Percentiles rank a stretch among this genome's conserved stretches.
phyloP scores from a whole-genome alignment of 768 basidiomycete genomes.

The Rhizopogon rudus region DNA sequence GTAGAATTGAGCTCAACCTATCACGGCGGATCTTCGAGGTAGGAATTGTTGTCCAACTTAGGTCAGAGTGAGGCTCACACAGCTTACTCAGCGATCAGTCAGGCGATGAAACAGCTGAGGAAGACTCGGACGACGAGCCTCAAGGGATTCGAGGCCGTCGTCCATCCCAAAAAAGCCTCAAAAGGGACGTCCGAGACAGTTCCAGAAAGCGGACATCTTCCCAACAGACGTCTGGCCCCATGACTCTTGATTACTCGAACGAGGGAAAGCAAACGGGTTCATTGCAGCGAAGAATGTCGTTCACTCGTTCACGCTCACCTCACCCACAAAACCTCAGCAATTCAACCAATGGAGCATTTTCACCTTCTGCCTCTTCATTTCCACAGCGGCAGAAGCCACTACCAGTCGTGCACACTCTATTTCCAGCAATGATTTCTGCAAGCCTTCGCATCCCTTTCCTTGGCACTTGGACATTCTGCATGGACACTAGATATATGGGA shows the following conservation, averaged over 20 bases:
- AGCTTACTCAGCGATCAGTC: conserved; percentile 40
- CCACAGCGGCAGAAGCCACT: conserved; percentile 36
- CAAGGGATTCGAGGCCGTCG: conserved; percentile 40
- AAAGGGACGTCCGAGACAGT: conserved; percentile 19
- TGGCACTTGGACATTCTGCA: conserved; percentile 42
- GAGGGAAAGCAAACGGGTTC: conserved; percentile 31
- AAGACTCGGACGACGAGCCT: conserved; percentile 52
- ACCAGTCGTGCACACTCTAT: conserved; percentile 27
- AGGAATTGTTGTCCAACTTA: conserved; percentile 12
- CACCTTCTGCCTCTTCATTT: conserved; percentile 34
- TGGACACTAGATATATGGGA: conserved; percentile 56
- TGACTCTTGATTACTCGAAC: conserved; percentile 19
- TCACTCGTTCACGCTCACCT: conserved; percentile 75
- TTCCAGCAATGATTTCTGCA: conserved; percentile 45
- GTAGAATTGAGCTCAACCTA: conserved; percentile 84
- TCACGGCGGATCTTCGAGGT: conserved; percentile 82
- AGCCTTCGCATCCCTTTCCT: conserved; percentile 40
- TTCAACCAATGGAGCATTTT: conserved; percentile 32
- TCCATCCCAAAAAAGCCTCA: conserved; percentile 26
- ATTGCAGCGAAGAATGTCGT: conserved; percentile 37
- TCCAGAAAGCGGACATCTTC: conserved; percentile 23
- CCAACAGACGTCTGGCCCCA: conserved; percentile 20
- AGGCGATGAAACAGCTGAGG: conserved; percentile 46
- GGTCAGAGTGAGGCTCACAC: conserved; percentile 15
- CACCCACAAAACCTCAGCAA: conserved; percentile 33